phyloP scores from a whole-genome alignment of 768 basidiomycete genomes.

The Leccinum arenicola region DNA sequence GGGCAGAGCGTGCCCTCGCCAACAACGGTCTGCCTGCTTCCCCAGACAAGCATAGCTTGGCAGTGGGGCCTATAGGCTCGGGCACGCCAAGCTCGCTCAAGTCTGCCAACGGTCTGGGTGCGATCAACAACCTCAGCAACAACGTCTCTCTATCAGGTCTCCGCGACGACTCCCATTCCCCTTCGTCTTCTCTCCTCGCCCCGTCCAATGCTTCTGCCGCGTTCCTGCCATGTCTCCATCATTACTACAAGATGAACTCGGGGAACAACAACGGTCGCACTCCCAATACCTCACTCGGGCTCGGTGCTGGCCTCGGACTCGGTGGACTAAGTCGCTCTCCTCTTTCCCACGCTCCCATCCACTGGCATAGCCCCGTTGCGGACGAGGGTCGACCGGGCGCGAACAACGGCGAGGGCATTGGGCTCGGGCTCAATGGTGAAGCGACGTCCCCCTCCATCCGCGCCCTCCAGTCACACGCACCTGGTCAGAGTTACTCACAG shows the following conservation, averaged over 20 bases:
- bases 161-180: slow-evolving; percentile 35
- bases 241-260: slow-evolving; percentile 56
- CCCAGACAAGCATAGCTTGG: slow-evolving; percentile 31
- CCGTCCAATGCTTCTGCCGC: slow-evolving; percentile 82
- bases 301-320: slow-evolving; percentile 21
- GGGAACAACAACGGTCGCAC: slow-evolving; percentile 28
- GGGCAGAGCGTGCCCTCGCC: slow-evolving; percentile 56
- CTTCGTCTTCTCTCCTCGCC: slow-evolving; percentile 38
- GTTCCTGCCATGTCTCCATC: slow-evolving; percentile 71
- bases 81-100: slow-evolving; percentile 55
- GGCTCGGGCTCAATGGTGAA: slow-evolving; percentile 28
- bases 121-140: slow-evolving; percentile 14
- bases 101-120: slow-evolving; percentile 40
- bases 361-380: slow-evolving; percentile 22
- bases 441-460: slow-evolving; percentile 70
- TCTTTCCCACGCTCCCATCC: slow-evolving; percentile 27
- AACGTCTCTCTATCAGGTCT: slow-evolving; percentile 12
- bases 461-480: slow-evolving; percentile 85
- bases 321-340: slow-evolving; percentile 28
- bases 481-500: slow-evolving; percentile 88
- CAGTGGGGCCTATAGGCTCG: slow-evolving; percentile 24
- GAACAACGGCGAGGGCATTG: slow-evolving; percentile 13
- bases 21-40: slow-evolving; percentile 36
- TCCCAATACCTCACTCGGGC: slow-evolving; percentile 18
- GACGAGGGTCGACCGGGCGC: slow-evolving; percentile 24